Evolutionary conservation across 495 filamentous ascomycete genomes (phyloP).

Genomic region (Hyaloscypha bicolor): DNA sequence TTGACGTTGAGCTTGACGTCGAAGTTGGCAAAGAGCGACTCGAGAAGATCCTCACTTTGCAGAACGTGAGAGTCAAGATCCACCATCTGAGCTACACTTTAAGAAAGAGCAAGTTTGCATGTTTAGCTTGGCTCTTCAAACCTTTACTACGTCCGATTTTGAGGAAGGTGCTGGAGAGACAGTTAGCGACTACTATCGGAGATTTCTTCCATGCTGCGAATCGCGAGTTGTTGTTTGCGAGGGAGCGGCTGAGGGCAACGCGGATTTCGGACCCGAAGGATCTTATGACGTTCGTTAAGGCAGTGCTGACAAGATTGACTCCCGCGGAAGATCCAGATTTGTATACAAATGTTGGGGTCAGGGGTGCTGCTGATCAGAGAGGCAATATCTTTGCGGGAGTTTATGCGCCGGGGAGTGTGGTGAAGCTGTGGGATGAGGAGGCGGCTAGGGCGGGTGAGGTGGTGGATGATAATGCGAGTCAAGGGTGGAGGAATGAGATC

Average conservation of each 20-base stretch:
- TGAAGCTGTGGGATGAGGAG: conserved; percentile 85
- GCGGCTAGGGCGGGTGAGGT: conserved; percentile 63
- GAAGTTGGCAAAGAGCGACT: conserved; percentile 74
- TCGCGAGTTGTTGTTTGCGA: conserved; percentile 80
- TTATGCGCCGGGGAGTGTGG: conserved; percentile 85
- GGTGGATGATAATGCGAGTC: conserved; percentile 63
- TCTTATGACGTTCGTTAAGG: conserved; percentile 76
- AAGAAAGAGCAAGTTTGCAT: conserved; percentile 71
- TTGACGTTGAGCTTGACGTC: conserved; percentile 83
- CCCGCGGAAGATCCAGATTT: conserved; percentile 74
- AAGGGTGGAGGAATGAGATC: conserved; percentile 84
- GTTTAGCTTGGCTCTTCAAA: conserved; percentile 80
- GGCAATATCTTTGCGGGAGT: conserved; percentile 75
- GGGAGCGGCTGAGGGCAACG: conserved; percentile 84
- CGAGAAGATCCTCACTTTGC: conserved; percentile 80
- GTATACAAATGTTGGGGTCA: conserved; percentile 67
- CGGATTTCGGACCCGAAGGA: conserved; percentile 81
- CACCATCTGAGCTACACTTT: conserved; percentile 85
- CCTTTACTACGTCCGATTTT: conserved; percentile 81
- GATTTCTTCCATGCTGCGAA: conserved; percentile 72
- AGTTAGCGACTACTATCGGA: conserved; percentile 72
- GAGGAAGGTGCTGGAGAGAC: conserved; percentile 74
- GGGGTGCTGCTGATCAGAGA: conserved; percentile 32
- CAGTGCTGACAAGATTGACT: conserved; percentile 72
- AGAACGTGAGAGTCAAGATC: conserved; percentile 73